Conservation (phyloP, 2,329 filamentous ascomycete genomes). For the Clonostachys sp. region DNA sequence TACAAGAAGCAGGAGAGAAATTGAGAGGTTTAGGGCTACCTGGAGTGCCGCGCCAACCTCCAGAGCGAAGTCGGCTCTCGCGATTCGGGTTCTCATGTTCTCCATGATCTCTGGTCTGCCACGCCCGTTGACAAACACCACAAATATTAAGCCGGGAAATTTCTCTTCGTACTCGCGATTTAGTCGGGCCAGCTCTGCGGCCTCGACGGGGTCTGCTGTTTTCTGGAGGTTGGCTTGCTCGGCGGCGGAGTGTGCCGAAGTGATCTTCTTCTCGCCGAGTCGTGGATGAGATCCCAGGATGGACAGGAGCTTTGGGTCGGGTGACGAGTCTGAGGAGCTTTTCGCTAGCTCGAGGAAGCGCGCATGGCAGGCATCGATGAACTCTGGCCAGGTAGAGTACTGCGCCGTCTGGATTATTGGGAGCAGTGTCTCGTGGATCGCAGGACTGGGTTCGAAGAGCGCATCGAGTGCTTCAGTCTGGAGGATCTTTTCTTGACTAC, state of each 20-base stretch:
- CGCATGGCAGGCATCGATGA: conserved; percentile 63
- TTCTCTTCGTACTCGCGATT: conserved; percentile 76
- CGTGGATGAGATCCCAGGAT: conserved; percentile 82
- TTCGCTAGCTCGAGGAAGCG: conserved; percentile 58
- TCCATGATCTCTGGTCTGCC: conserved; percentile 70
- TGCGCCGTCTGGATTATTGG: conserved; percentile 53
- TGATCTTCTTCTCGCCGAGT: conserved; percentile 74
- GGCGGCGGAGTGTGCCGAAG: conserved; percentile 73
- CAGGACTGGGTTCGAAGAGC: conserved; percentile 78
- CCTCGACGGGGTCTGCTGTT: conserved; percentile 24
- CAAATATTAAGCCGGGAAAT: conserved; percentile 82
- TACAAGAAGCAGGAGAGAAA: conserved; percentile 2
- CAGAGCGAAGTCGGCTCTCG: conserved; percentile 54
- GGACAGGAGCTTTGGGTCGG: conserved; percentile 50
- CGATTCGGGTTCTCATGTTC: conserved; percentile 75
- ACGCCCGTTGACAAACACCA: conserved; percentile 87
- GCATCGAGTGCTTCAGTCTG: conserved; percentile 63
- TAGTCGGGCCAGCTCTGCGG: conserved; percentile 57
- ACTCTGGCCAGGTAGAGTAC: conserved; percentile 63
- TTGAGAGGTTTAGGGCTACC: conserved; percentile 35
- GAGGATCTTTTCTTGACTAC: conserved; percentile 34
- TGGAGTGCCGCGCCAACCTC: conserved; percentile 73
- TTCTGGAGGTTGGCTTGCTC: conserved; percentile 74
- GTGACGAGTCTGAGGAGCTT: conserved; percentile 42
- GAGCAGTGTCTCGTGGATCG: conserved; percentile 68